These are phyloP conservation scores for Monoraphidium neglectum DNA, from an alignment of 139 green algal genomes.

Conservation along the genomic window DNA sequence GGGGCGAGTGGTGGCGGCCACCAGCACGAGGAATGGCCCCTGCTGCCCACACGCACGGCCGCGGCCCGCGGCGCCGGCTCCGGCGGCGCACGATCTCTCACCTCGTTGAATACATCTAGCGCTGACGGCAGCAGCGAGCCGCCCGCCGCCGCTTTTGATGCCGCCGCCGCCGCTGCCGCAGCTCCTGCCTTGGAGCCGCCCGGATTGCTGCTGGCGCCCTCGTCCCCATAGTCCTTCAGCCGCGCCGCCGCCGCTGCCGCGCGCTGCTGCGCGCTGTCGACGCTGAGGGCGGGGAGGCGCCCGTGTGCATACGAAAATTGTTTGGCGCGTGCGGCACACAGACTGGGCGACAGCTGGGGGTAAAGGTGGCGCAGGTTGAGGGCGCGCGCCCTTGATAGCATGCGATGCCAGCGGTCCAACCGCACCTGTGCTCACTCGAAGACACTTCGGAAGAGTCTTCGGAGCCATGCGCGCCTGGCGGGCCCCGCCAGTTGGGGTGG, in stretches of 20 bases:
- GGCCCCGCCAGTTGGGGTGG: too few relatives aligned
- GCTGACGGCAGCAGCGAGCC: slow-evolving; percentile 22
- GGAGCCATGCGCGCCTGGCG: too few relatives aligned
- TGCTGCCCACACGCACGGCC: background rate
- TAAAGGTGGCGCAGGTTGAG: too few relatives aligned
- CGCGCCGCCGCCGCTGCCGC: slow-evolving; percentile 32
- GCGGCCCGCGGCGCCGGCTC: background rate
- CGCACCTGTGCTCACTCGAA: too few relatives aligned
- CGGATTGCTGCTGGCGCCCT: background rate
- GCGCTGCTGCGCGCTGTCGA: slow-evolving; percentile 29
- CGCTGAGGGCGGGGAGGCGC: background rate
- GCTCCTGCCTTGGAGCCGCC: too few relatives aligned
- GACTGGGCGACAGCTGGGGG: background rate
- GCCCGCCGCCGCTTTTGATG: background rate
- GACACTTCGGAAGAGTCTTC: too few relatives aligned
- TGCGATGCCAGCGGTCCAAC: too few relatives aligned
- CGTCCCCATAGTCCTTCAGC: slow-evolving; percentile 33
- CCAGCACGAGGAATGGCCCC: background rate
- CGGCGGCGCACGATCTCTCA: too few relatives aligned
- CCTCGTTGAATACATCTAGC: slow-evolving; percentile 38
- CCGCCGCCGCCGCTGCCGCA: too few relatives aligned
- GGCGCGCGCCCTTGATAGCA: too few relatives aligned
- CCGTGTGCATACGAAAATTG: background rate
- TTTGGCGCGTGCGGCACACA: background rate
- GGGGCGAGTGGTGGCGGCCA: too few relatives aligned